phyloP scores from a whole-genome alignment of 805 yeast species.

The Myxozyma monticola region DNA sequence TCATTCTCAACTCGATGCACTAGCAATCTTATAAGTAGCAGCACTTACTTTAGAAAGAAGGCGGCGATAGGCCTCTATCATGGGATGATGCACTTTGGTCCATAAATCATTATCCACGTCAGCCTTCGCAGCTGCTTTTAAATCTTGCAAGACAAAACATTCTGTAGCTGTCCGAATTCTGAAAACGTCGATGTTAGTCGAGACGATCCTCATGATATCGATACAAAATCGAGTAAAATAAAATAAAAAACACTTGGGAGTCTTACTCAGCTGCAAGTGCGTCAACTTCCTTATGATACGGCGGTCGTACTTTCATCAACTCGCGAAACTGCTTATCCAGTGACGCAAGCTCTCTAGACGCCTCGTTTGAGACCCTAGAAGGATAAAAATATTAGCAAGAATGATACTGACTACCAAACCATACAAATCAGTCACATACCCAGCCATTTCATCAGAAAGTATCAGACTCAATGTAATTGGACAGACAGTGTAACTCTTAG shows the following conservation, averaged over 20 bases:
- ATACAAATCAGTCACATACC: too few relatives aligned
- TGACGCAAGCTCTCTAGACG: too few relatives aligned
- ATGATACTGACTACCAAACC: too few relatives aligned
- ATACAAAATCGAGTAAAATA: too few relatives aligned
- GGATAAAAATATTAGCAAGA: too few relatives aligned
- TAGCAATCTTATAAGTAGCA: too few relatives aligned
- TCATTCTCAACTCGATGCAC: neutral
- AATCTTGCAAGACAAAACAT: constrained; percentile 7
- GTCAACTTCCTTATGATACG: constrained; percentile 22
- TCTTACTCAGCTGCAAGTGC: constrained; percentile 15
- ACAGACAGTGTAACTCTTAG: too few relatives aligned
- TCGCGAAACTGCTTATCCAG: neutral
- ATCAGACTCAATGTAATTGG: too few relatives aligned
- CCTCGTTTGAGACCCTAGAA: too few relatives aligned
- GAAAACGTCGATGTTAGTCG: neutral
- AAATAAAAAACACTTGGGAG: neutral
- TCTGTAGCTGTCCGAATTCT: constrained; percentile 17
- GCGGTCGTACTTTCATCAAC: constrained; percentile 13
- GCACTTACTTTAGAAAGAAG: constrained; percentile 16
- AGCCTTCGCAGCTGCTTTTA: constrained; percentile 8
- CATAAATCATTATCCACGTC: constrained; percentile 22
- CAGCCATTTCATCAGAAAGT: too few relatives aligned
- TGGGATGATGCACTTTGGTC: constrained; percentile 17
- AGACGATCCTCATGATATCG: neutral
- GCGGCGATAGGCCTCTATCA: constrained; percentile 18